Evolutionary conservation across 2,329 filamentous ascomycete genomes (phyloP), one percentile per base, ranked within the genome.

Genomic region (Pseudogymnoascus sp.): DNA sequence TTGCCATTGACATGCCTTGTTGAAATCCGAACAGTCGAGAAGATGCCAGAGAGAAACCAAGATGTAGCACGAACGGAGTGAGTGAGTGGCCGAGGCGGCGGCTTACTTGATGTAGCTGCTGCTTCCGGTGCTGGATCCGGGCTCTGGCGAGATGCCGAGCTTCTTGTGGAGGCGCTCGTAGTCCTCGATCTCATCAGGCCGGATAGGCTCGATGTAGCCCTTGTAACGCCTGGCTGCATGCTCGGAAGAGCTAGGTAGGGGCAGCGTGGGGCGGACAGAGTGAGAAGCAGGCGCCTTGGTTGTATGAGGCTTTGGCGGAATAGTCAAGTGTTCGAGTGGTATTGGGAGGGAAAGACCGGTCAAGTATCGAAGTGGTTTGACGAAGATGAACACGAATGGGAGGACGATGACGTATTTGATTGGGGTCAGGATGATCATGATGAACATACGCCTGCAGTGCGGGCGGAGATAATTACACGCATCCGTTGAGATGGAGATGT

Each of bases 401-500:
- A 7, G 4, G 44, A 50, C 29, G 44, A 50, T 26, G 24, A 4
- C 24, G 4, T 24, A 24, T 24, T 24, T 24, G 24, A 24, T 24
- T 24, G 24, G 24, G 24, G 24, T 24, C 24, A 24, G 24, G 24
- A 24, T 24, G 6, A 26, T 50, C 44, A n/a, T 6, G 10, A 6
- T 26, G 21, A 50, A 26, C 13, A 50, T 21, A n/a, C 44, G 44
- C 14, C 11, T 50, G 6, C 44, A 50, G 44, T 50, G 44, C 5
- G 13, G 11, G 13, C 44, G 44, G 3, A 50, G 44, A n/a, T 26
- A 50, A 3, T 26, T n/a, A 21, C 44, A 50, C 0, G 44, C 44
- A 8, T 50, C 44, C 1, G 44, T 26, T 6, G 87, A 90, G 1
- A 88, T 91, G 10, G 83, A 80, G 14, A 86, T 76, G 74, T 95